Conservation (phyloP, 805 yeast species). For the Metschnikowia aberdeeniae region DNA sequence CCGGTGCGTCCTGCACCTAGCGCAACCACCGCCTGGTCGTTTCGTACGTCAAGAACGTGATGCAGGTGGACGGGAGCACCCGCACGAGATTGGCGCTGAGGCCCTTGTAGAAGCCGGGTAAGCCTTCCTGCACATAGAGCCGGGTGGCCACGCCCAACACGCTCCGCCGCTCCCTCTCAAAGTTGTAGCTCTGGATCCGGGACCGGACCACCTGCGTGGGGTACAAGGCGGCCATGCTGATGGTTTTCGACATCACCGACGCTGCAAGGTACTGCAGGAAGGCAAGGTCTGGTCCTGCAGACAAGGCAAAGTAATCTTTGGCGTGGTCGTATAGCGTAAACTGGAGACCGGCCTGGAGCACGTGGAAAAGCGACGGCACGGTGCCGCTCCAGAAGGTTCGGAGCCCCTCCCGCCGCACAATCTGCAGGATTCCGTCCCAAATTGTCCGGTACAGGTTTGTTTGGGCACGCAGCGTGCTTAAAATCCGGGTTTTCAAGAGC, state of each 20-base stretch:
- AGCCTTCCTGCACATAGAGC: slow-evolving; percentile 50
- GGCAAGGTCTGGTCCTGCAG: slow-evolving; percentile 26
- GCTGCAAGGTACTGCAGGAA: slow-evolving; percentile 59
- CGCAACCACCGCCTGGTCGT: slow-evolving; percentile 21
- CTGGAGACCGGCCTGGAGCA: slow-evolving; percentile 86
- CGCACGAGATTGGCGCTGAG: slow-evolving; percentile 70
- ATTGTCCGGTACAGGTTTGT: slow-evolving; percentile 57
- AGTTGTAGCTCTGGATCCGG: slow-evolving; percentile 53
- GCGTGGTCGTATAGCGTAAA: slow-evolving; percentile 80
- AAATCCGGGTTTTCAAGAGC: slow-evolving; percentile 89
- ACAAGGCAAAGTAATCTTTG: slow-evolving; percentile 36
- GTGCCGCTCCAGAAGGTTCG: slow-evolving; percentile 69
- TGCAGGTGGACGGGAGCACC: slow-evolving; percentile 89
- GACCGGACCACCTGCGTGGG: slow-evolving; percentile 83
- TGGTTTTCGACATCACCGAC: slow-evolving; percentile 64
- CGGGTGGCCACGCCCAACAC: slow-evolving; percentile 29
- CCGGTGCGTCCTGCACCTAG: neutral
- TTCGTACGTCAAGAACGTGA: slow-evolving; percentile 86
- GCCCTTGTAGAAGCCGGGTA: slow-evolving; percentile 78
- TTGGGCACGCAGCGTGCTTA: slow-evolving; percentile 47
- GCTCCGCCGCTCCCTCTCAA: slow-evolving; percentile 20
- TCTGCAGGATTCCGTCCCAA: slow-evolving; percentile 48
- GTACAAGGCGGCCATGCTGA: slow-evolving; percentile 65
- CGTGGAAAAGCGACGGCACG: slow-evolving; percentile 71
- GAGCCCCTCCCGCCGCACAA: slow-evolving; percentile 54